A percentile compares a stretch with the other conserved stretches of the same genome.
phyloP scores from a whole-genome alignment of 306 rosid species.

The Vicia faba region DNA sequence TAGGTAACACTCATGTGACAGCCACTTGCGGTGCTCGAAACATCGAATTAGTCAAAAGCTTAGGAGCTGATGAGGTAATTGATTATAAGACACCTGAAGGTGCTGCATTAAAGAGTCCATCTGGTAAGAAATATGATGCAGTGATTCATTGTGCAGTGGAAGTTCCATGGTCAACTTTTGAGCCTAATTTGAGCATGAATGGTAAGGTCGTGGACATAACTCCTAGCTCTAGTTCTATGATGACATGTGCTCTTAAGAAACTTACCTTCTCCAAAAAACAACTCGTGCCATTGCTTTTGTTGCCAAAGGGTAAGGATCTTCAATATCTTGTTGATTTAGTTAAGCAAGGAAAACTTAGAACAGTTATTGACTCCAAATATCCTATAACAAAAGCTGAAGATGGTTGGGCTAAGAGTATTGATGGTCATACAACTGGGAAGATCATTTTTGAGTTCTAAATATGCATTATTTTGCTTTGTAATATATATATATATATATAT shows the following conservation, averaged over 20 bases:
- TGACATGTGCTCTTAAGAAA: slow-evolving; percentile 53
- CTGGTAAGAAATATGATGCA: slow-evolving; percentile 65
- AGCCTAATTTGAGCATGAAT: slow-evolving; percentile 57
- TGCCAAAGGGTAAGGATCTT: slow-evolving; percentile 55
- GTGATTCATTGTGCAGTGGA: slow-evolving; percentile 63
- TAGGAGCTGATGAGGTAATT: slow-evolving; percentile 82
- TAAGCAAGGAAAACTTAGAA: slow-evolving; percentile 73
- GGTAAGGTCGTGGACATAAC: slow-evolving; percentile 74
- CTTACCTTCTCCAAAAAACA: slow-evolving; percentile 72
- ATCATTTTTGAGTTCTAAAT: slow-evolving; percentile 60
- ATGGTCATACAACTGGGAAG: slow-evolving; percentile 91
- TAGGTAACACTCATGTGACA: slow-evolving; percentile 77
- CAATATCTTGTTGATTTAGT: slow-evolving; percentile 61
- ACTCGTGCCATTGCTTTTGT: slow-evolving; percentile 53
- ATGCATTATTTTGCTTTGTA: background rate
- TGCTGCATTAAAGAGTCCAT: slow-evolving; percentile 66
- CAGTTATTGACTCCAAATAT: slow-evolving; percentile 63
- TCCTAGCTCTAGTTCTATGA: slow-evolving; percentile 42
- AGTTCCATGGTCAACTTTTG: slow-evolving; percentile 71
- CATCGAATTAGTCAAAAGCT: slow-evolving; percentile 57
- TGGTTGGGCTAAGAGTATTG: slow-evolving; percentile 75
- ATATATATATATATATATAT: too few species aligned
- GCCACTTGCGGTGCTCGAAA: slow-evolving; percentile 89
- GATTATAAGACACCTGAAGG: slow-evolving; percentile 83
- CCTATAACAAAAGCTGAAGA: slow-evolving; percentile 61